Conservation (phyloP, 768 basidiomycete species). For the Termitomyces sp. region DNA sequence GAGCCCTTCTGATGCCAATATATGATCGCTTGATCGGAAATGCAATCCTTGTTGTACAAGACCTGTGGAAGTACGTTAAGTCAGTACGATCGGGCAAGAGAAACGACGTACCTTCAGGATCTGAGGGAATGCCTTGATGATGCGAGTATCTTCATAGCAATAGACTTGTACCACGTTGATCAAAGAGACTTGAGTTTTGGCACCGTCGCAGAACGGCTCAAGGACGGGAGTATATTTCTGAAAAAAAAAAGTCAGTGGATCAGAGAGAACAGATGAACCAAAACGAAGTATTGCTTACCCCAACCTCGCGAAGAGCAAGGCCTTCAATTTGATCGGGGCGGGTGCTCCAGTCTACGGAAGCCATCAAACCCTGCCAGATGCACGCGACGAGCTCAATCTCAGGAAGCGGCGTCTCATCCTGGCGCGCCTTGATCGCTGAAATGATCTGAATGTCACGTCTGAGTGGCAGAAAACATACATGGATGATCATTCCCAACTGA, state of each 20-base stretch:
- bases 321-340: constrained; percentile 90
- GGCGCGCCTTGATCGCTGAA: constrained; percentile 59
- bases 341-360: constrained; percentile 82
- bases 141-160: constrained; percentile 93
- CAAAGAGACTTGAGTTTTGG: constrained; percentile 89
- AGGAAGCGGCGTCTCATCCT: constrained; percentile 77
- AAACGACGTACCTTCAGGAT: constrained; percentile 70
- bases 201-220: constrained; percentile 82
- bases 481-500: constrained; percentile 25
- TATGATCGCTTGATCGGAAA: constrained; percentile 93
- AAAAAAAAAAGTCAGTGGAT: neutral
- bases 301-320: constrained; percentile 82
- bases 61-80: constrained; percentile 42
- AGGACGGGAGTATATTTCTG: constrained; percentile 83
- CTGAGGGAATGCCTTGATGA: constrained; percentile 93
- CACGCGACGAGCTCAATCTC: constrained; percentile 81
- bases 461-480: constrained; percentile 2
- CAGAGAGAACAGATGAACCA: neutral
- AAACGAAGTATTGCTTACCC: constrained; percentile 42
- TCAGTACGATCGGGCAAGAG: neutral
- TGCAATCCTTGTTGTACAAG: constrained; percentile 92
- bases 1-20: constrained; percentile 99
- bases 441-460: constrained; percentile 53
- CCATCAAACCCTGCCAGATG: constrained; percentile 91
- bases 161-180: constrained; percentile 95